Evolutionary conservation across 1,284 basidiomycete genomes (phyloP), one percentile per base, ranked within the genome.

Genomic region (Ceratobasidium sp.): DNA sequence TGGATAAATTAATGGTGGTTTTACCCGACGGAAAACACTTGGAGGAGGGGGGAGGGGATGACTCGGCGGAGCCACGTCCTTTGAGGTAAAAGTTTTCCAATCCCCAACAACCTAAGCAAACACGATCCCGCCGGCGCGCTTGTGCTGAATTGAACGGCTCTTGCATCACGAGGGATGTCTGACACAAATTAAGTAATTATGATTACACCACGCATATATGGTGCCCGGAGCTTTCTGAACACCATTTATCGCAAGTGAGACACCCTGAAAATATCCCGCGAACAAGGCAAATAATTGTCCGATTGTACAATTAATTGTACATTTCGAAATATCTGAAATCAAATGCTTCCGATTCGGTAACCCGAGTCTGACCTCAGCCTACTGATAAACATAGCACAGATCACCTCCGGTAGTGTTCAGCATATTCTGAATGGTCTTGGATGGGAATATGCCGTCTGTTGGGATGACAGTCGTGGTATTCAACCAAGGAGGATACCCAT

Each of bases 61-160:
- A 64, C 60, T 62, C 27, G 60, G 57, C 29, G 42, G 27, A 21
- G 46, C 41, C 14, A 4, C 11, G 25, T 36, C 39, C 21, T 42
- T 66, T 66, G 49, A 23, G 50, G 25, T 23, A 54, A 39, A 19
- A 6, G 4, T 46, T 56, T 56, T 41, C 19, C 30, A 56, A 16
- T 23, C 54, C 33, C 47, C 44, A n/a, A n/a, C 50, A 66, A 66
- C 53, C 36, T 39, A 44, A 11, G 9, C 62, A 66, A 66, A 66
- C 62, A 66, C 50, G 39, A 46, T 66, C 36, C 62, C 62, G 62
- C 23, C 62, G 62, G 62, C 62, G 62, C 62, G 62, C 62, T 66
- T 66, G 33, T 36, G 62, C 62, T 56, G 23, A 14, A 41, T 25
- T 46, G 21, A 36, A 49, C 42, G 62, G 62, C 52, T 66, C 62